phyloP scores from a whole-genome alignment of 768 basidiomycete species.

The Candolleomyces aberdarensis region DNA sequence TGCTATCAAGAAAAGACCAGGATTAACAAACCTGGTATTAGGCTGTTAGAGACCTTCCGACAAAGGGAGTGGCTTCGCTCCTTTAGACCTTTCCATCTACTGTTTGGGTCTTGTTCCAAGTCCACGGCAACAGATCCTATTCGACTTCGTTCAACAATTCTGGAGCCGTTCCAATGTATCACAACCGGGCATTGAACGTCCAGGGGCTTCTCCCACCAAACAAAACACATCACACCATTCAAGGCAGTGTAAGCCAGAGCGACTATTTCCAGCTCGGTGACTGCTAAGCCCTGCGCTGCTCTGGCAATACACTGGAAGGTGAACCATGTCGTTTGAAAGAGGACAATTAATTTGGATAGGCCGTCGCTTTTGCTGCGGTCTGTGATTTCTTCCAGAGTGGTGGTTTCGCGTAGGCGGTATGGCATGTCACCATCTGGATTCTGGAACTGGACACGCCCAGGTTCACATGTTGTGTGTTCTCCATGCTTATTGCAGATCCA shows the following conservation, averaged over 20 bases:
- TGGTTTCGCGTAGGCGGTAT: slow-evolving; percentile 3
- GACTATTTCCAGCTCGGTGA: slow-evolving; percentile 16
- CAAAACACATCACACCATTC: slow-evolving; percentile 9
- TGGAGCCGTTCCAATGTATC: no score
- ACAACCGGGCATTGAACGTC: no score
- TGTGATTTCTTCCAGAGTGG: slow-evolving; percentile 10
- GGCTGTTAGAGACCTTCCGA: no score
- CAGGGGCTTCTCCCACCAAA: slow-evolving; percentile 19
- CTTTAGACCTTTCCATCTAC: no score
- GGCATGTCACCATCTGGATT: neutral
- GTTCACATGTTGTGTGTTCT: neutral
- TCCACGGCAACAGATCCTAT: no score
- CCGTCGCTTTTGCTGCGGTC: slow-evolving; percentile 15
- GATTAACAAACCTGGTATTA: no score
- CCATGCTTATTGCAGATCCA: slow-evolving; percentile 4
- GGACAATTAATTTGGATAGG: slow-evolving; percentile 5
- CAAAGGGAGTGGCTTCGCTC: no score
- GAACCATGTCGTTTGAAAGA: slow-evolving; percentile 9
- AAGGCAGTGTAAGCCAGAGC: slow-evolving; percentile 14
- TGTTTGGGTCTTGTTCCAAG: no score
- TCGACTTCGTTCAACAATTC: no score
- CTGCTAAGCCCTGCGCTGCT: neutral
- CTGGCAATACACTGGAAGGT: slow-evolving; percentile 10
- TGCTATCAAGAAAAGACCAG: no score
- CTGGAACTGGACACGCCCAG: neutral